phyloP scores from a whole-genome alignment of 495 filamentous ascomycete species.

The Tirmania nivea region DNA sequence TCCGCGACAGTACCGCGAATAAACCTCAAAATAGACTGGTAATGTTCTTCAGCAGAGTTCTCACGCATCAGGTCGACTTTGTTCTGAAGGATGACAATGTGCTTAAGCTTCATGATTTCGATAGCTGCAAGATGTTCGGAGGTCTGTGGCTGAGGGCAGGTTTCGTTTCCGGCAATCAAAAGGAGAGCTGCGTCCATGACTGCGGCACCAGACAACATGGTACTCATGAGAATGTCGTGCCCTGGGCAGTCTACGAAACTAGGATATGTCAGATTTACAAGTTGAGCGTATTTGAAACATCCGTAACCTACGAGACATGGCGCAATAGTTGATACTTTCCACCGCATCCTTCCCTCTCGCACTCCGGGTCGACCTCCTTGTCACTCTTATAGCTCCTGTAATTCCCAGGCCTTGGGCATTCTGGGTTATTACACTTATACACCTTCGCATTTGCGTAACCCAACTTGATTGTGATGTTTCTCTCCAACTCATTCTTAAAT shows the following conservation, averaged over 20 bases:
- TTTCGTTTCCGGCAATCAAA: conserved; percentile 95
- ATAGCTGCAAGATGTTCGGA: conserved; percentile 97
- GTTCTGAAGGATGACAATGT: conserved; percentile 98
- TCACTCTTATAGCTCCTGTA: conserved; percentile 96
- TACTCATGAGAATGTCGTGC: conserved; percentile 99
- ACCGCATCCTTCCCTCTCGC: conserved; percentile 74
- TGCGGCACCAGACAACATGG: conserved; percentile 96
- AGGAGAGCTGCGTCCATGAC: conserved; percentile 98
- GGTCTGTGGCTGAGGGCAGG: conserved; percentile 95
- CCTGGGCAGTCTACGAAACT: conserved; percentile 97
- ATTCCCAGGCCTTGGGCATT: conserved; percentile 83
- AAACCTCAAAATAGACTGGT: conserved; percentile 91
- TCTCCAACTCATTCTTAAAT: conserved; percentile 97
- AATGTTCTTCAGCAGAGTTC: conserved; percentile 75
- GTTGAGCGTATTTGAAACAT: background rate
- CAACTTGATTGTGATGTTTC: conserved; percentile 98
- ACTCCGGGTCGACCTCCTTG: conserved; percentile 87
- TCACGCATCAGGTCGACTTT: conserved; percentile 97
- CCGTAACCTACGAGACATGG: conserved; percentile 57
- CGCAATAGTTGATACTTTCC: conserved; percentile 67
- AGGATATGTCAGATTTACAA: conserved; percentile 5
- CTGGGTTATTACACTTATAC: conserved; percentile 88
- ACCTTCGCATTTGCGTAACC: conserved; percentile 99
- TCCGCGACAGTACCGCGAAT: conserved; percentile 92
- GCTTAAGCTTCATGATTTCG: conserved; percentile 95